A percentile compares a stretch with the other conserved stretches of the same genome.
Evolutionary conservation across 129 eudicot genomes (phyloP).

Genomic region (Lactuca saligna): DNA sequence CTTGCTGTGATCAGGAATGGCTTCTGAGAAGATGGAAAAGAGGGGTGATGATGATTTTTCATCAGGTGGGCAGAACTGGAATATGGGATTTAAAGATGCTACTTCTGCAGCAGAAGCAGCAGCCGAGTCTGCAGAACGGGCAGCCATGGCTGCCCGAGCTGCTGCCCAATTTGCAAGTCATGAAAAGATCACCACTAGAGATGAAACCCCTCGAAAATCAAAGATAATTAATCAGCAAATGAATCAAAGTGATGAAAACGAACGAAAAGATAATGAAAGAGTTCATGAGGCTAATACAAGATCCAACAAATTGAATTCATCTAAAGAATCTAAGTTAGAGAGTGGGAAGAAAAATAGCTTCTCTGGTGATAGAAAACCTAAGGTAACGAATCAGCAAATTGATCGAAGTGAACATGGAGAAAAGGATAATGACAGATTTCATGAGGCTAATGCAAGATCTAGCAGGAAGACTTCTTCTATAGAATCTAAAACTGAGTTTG

Average conservation of each 20-base stretch:
- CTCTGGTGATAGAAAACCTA: slow-evolving; percentile 27
- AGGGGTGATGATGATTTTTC: background rate
- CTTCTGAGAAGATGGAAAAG: slow-evolving; percentile 33
- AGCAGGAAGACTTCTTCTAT: slow-evolving; percentile 25
- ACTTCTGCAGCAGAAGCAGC: slow-evolving; percentile 96
- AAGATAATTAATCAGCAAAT: slow-evolving; percentile 30
- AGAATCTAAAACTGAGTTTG: slow-evolving; percentile 24
- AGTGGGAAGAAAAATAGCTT: background rate
- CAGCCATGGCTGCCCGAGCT: slow-evolving; percentile 95
- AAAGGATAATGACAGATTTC: slow-evolving; percentile 21
- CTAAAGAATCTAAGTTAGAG: background rate
- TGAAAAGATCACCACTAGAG: slow-evolving; percentile 32
- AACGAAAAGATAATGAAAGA: slow-evolving; percentile 18
- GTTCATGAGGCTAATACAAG: background rate
- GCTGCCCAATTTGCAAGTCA: slow-evolving; percentile 78
- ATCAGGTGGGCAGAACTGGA: slow-evolving; percentile 48
- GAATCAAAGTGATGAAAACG: slow-evolving; percentile 8
- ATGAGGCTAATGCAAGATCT: slow-evolving; percentile 16
- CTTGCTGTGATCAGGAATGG: slow-evolving; percentile 26
- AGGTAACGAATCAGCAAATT: slow-evolving; percentile 25
- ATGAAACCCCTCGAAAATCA: slow-evolving; percentile 28
- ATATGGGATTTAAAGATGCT: slow-evolving; percentile 87
- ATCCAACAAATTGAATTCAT: background rate
- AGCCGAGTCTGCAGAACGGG: slow-evolving; percentile 88
- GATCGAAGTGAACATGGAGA: slow-evolving; percentile 18